Evolutionary conservation across 306 rosid genomes (phyloP).

Genomic region (Senna siamea): DNA sequence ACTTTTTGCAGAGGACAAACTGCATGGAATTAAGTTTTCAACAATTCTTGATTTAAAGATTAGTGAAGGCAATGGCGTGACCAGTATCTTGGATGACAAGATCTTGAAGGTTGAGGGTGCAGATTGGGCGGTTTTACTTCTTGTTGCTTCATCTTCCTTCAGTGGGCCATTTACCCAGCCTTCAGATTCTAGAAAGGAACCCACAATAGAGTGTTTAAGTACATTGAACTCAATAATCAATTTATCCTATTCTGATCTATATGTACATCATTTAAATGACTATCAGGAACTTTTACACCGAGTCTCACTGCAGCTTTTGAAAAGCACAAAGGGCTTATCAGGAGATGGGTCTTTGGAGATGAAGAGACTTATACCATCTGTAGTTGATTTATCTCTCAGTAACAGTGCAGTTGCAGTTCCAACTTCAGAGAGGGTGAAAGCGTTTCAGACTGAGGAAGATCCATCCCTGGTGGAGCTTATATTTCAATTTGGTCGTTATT

Average conservation of each 20-base stretch:
- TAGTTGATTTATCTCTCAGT: constrained; percentile 15
- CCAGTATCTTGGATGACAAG: constrained; percentile 53
- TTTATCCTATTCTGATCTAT: constrained; percentile 58
- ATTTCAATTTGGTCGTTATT: constrained; percentile 82
- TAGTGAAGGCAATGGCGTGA: constrained; percentile 49
- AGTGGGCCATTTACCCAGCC: constrained; percentile 67
- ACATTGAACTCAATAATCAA: constrained; percentile 46
- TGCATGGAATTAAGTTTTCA: constrained; percentile 63
- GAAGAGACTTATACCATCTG: constrained; percentile 12
- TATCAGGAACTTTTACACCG: constrained; percentile 75
- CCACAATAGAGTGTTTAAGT: constrained; percentile 52
- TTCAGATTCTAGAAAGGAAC: constrained; percentile 61
- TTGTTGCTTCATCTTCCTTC: constrained; percentile 72
- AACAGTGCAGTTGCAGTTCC: constrained; percentile 43
- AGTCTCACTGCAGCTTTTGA: constrained; percentile 64
- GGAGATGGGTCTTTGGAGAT: constrained; percentile 35
- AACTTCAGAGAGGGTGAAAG: constrained; percentile 74
- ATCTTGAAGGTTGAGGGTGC: constrained; percentile 61
- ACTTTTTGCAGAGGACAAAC: constrained; percentile 38
- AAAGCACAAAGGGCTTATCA: constrained; percentile 38
- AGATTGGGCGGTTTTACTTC: constrained; percentile 65
- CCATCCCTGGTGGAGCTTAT: constrained; percentile 77
- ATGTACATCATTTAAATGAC: constrained; percentile 62
- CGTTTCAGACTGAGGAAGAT: constrained; percentile 77
- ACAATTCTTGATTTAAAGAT: constrained; percentile 69